Evolutionary conservation across 306 rosid species (phyloP).

Genomic region (Fragaria iinumae): DNA sequence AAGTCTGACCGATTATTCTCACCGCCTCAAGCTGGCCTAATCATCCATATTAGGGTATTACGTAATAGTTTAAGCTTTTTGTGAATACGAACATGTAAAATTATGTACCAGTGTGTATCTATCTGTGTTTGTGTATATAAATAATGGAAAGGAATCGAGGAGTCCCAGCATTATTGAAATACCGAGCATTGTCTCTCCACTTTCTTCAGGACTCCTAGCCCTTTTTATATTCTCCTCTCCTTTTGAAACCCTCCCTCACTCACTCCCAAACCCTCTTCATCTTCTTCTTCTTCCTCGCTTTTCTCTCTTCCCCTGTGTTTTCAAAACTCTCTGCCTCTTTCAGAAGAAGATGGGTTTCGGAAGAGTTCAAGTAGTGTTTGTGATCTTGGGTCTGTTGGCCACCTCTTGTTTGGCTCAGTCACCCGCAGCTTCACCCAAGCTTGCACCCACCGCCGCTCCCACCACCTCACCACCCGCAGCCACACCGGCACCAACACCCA

Average conservation of each 20-base stretch:
- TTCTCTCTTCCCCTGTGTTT: too few species aligned
- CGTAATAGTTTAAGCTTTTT: not conserved
- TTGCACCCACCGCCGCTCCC: constrained; percentile 36
- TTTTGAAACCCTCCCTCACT: constrained; percentile 1
- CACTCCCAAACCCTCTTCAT: not conserved
- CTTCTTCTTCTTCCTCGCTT: not conserved
- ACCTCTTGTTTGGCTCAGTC: constrained; percentile 72
- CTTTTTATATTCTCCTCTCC: constrained; percentile 38
- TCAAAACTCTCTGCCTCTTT: constrained; percentile 4
- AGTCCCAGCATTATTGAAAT: constrained; percentile 30
- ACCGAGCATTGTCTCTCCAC: constrained; percentile 14
- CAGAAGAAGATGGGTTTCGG: constrained; percentile 41
- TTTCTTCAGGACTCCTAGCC: constrained; percentile 5
- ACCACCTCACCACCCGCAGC: constrained; percentile 28
- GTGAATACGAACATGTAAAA: not conserved
- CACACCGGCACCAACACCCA: constrained; percentile 30
- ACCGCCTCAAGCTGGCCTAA: constrained; percentile 26
- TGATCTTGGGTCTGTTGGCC: constrained; percentile 62
- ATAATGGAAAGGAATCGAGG: constrained; percentile 43
- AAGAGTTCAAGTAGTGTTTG: constrained; percentile 35
- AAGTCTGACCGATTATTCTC: constrained; percentile 37
- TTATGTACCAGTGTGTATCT: not conserved
- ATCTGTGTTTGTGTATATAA: not conserved
- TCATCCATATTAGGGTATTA: not conserved
- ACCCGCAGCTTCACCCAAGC: constrained; percentile 47